Evolutionary conservation across 345 rosid genomes (phyloP).

Genomic region (Angophora floribunda): DNA sequence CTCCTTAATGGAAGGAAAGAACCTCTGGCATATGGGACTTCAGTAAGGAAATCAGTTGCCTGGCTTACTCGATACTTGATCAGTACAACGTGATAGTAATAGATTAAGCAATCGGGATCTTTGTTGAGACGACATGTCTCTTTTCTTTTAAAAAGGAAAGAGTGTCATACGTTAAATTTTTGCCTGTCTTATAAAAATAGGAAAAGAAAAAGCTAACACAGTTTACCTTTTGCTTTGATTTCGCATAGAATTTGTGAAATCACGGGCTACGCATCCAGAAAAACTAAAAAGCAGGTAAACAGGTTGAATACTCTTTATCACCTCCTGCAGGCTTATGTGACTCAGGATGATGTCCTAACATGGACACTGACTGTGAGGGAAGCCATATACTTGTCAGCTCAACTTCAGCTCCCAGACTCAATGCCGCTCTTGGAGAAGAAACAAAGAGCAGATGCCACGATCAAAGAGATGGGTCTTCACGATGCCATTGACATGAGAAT

Average conservation of each 20-base stretch:
- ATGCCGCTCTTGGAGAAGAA: constrained; percentile 34
- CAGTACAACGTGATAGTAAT: neutral
- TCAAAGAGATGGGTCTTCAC: constrained; percentile 42
- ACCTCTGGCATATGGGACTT: neutral
- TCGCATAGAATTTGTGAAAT: neutral
- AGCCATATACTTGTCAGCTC: constrained; percentile 42
- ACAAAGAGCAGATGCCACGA: constrained; percentile 36
- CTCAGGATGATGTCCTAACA: constrained; percentile 37
- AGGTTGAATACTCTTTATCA: neutral
- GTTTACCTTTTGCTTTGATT: neutral
- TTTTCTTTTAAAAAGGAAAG: neutral
- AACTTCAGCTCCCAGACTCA: constrained; percentile 41
- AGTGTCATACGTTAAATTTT: neutral
- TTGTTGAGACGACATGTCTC: neutral
- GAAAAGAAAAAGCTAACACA: neutral
- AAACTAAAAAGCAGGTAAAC: neutral
- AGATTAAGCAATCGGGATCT: neutral
- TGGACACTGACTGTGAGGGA: constrained; percentile 35
- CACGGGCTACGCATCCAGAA: neutral
- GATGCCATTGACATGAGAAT: constrained; percentile 30
- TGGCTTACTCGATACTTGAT: neutral
- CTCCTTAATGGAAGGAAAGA: constrained; percentile 5
- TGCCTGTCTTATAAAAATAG: neutral
- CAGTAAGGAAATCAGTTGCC: neutral
- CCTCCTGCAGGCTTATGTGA: constrained; percentile 28